Percentiles rank a stretch among this genome's conserved stretches.
These are phyloP conservation scores for Chernovozyma sophiae-reginae DNA, from an alignment of 1,139 yeast genomes.

Conservation along the genomic window DNA sequence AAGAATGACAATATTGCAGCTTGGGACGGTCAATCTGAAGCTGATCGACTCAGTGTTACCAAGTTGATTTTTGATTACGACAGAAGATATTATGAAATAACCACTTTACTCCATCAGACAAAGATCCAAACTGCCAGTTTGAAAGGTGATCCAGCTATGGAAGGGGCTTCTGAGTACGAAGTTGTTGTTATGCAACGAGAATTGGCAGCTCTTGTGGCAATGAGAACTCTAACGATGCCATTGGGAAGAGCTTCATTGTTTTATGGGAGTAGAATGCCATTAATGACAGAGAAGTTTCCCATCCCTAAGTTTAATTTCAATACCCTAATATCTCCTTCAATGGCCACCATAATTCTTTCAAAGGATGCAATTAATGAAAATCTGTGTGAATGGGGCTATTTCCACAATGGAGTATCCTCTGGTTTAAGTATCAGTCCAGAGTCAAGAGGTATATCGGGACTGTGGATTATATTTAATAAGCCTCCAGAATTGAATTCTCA, in stretches of 20 bases:
- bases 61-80: conserved; percentile 72
- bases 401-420: conserved; percentile 88
- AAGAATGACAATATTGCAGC: conserved; percentile 45
- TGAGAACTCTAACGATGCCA: conserved; percentile 73
- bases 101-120: conserved; percentile 67
- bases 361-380: conserved; percentile 50
- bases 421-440: conserved; percentile 74
- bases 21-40: conserved; percentile 67
- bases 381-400: conserved; percentile 75
- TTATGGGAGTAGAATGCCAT: conserved; percentile 68
- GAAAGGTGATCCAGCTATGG: conserved; percentile 21
- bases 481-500: conserved; percentile 71
- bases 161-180: conserved; percentile 33
- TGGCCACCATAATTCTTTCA: conserved; percentile 60
- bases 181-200: conserved; percentile 56
- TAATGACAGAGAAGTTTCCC: conserved; percentile 80
- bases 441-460: conserved; percentile 74
- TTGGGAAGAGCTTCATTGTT: conserved; percentile 74
- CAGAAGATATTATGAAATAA: conserved; percentile 74
- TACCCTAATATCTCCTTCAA: conserved; percentile 62
- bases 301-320: conserved; percentile 73
- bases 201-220: conserved; percentile 59
- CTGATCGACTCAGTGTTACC: conserved; percentile 63
- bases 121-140: conserved; percentile 52
- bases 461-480: conserved; percentile 88